Base-by-base conservation (phyloP, 2,329 filamentous ascomycete genomes). In the Aspergillus terreus region DNA sequence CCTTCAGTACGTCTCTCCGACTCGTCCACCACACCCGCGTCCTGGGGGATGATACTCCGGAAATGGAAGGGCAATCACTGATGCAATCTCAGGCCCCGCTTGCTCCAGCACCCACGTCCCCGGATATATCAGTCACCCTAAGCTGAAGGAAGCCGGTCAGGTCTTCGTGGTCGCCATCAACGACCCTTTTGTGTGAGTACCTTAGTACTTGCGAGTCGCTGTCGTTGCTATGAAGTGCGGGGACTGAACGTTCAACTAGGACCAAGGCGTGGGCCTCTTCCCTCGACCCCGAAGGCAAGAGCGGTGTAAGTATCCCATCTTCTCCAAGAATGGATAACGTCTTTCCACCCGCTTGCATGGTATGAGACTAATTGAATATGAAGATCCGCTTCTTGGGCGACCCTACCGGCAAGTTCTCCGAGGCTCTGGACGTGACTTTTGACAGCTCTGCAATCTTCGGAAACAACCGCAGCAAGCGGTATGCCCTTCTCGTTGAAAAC, bases 121-220 rank as follows among this genome's bases (percentile, higher is more conserved):
- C 1, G 88, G 88, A 50, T 97, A 91, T 75, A 87, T 96, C 71
- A 85, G 84, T 66, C 87, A 90, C 68, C 80, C 86, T 50, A 84
- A 86, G 69, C 80, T 95, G 62, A 88, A 88, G 75, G 79, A 86
- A 54, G 90, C 88, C 27, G 92, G 91, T 45, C 80, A 87, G 64
- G 88, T 96, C 43, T 95, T 95, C 65, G 90, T 97, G 38, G 84
- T 97, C 51, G 85, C 88, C 14, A 92, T 96, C 68, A 97, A 97
- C 69, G 92, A 97, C 70, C 83, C 91, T 17, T 96, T 96, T 70
- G 92, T 96, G 88, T 95, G 78, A 74, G 88, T 75, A n/a, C n/a
- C 23, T 23, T 23, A 23, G 23, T 23, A 23, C 23, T 5, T 23
- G 6, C 23, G 3, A 23, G 15, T 47, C 35, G 35, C 35, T 35